A percentile compares a stretch with the other conserved stretches of the same genome.
These are phyloP conservation scores for Hypoxylon subgilvum DNA, from an alignment of 495 filamentous ascomycete species.

Conservation along the genomic window DNA sequence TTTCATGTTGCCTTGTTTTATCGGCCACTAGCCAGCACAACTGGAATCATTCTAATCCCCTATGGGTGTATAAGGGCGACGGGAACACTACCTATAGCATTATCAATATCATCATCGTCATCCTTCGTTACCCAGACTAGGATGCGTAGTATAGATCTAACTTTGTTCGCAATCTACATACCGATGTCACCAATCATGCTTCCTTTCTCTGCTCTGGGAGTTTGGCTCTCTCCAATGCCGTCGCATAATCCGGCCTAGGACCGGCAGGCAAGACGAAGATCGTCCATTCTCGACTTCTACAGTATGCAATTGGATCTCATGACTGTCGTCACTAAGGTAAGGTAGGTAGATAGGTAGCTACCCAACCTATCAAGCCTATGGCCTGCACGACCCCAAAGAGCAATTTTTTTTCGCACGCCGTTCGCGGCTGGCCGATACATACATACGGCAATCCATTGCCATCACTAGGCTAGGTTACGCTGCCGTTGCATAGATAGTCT, in stretches of 20 bases:
- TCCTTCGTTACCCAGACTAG: conserved; percentile 7
- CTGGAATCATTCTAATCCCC: conserved; percentile 55
- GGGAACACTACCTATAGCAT: conserved; percentile 3
- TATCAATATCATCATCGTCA: conserved; percentile 8
- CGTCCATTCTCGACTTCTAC: conserved; percentile 20
- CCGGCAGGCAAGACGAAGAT: conserved; percentile 31
- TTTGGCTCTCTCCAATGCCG: conserved; percentile 18
- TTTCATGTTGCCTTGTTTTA: conserved; percentile 31
- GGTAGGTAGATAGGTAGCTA: no score
- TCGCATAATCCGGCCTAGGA: conserved; percentile 22
- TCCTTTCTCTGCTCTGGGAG: background rate
- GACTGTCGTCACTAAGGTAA: conserved; percentile 17
- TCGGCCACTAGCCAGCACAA: conserved; percentile 5
- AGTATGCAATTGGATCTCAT: conserved; percentile 25
- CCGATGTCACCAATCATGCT: conserved; percentile 5
- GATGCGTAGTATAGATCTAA: background rate
- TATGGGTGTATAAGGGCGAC: conserved; percentile 29
- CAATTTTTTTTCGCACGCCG: conserved; percentile 29
- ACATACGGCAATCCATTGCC: conserved; percentile 21
- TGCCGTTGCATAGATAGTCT: conserved; percentile 19
- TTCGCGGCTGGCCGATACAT: conserved; percentile 33
- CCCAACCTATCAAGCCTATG: conserved; percentile 29
- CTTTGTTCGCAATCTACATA: background rate
- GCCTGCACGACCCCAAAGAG: conserved; percentile 30
- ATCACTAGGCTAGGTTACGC: conserved; percentile 27